Evolutionary conservation across 1,284 basidiomycete species (phyloP).

Genomic region (Porogramme epimiltina): DNA sequence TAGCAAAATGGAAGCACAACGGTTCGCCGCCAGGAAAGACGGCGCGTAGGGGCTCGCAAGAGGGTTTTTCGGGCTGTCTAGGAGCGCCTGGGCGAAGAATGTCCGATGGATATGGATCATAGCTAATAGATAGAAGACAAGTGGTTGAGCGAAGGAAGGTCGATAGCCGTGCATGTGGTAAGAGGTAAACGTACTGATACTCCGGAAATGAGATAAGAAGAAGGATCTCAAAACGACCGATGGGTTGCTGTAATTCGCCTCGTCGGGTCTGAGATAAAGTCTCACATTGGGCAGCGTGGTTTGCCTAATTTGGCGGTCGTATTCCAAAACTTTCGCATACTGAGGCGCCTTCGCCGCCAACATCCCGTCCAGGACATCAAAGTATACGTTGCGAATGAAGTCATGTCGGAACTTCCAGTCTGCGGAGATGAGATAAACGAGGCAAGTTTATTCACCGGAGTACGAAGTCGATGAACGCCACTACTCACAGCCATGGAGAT

Average conservation of each 20-base stretch:
- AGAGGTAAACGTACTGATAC: slow-evolving; percentile 27
- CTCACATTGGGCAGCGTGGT: slow-evolving; percentile 29
- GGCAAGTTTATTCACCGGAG: background rate
- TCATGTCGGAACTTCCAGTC: slow-evolving; percentile 32
- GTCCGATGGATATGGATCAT: slow-evolving; percentile 40
- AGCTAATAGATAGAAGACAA: slow-evolving; percentile 20
- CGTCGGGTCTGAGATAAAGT: slow-evolving; percentile 31
- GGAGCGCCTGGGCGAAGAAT: slow-evolving; percentile 42
- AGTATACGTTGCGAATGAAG: slow-evolving; percentile 29
- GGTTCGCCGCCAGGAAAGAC: slow-evolving; percentile 42
- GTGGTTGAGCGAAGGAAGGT: slow-evolving; percentile 4
- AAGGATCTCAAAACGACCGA: slow-evolving; percentile 32
- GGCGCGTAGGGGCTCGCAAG: slow-evolving; percentile 41
- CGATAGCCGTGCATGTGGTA: background rate
- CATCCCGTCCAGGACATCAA: slow-evolving; percentile 28
- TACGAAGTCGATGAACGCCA: background rate
- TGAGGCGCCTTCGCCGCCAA: slow-evolving; percentile 31
- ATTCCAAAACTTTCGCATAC: slow-evolving; percentile 32
- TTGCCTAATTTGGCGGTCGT: slow-evolving; percentile 33
- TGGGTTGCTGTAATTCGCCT: slow-evolving; percentile 32
- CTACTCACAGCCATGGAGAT: slow-evolving; percentile 30
- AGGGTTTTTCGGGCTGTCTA: slow-evolving; percentile 40
- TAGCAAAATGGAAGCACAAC: slow-evolving; percentile 38
- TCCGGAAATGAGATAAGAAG: slow-evolving; percentile 34
- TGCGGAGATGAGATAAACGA: slow-evolving; percentile 6